Percentiles rank a stretch among this genome's conserved stretches.
Conservation (phyloP, 345 rosid genomes). For the Eucalyptus erythrocorys region DNA sequence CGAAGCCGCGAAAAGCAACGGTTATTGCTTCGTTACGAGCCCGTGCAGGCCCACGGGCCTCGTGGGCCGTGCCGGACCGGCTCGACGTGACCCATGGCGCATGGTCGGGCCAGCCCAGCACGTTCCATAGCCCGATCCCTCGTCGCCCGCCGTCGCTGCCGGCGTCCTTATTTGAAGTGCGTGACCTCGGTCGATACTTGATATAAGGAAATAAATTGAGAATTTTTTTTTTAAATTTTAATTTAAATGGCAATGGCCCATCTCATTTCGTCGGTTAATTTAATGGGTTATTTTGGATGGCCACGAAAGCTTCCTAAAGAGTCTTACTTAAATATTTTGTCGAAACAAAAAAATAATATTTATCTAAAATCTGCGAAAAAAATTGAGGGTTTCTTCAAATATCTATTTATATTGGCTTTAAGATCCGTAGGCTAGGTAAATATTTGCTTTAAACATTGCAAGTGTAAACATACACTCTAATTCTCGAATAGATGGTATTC, state of each 20-base stretch:
- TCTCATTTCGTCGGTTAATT: background rate
- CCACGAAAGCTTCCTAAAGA: background rate
- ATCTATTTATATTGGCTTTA: background rate
- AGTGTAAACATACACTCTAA: background rate
- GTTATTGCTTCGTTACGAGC: background rate
- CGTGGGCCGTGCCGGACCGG: background rate
- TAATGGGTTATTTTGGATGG: background rate
- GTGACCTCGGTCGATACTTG: background rate
- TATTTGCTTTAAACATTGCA: background rate
- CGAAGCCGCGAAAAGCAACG: background rate
- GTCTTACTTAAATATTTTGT: background rate
- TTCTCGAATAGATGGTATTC: background rate
- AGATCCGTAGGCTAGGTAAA: background rate
- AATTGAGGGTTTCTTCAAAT: background rate
- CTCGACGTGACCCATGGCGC: background rate
- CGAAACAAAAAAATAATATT: background rate
- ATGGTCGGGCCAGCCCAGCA: background rate
- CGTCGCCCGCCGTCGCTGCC: background rate
- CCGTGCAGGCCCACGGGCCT: background rate
- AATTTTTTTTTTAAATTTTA: background rate
- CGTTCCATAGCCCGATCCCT: background rate
- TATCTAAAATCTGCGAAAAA: background rate
- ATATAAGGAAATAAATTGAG: background rate
- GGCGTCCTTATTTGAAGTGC: background rate
- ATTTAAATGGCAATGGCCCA: background rate